phyloP scores from a whole-genome alignment of 83 land plant genomes.

The Picea abies region DNA sequence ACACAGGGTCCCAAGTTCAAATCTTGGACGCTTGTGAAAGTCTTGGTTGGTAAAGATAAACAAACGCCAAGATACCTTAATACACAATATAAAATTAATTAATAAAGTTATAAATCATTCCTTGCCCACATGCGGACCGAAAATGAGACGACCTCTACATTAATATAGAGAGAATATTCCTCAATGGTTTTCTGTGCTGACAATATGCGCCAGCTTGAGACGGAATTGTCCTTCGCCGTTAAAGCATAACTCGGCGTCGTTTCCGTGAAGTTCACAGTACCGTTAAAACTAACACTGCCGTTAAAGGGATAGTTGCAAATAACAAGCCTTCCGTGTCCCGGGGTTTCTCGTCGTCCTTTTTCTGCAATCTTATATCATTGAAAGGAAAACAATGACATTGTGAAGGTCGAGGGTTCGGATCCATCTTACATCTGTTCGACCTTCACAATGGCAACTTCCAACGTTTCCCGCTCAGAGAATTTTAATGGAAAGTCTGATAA shows the following conservation, averaged over 20 bases:
- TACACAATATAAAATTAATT: too few relatives aligned
- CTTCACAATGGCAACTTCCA: background rate
- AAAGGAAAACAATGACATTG: background rate
- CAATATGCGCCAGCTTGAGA: background rate
- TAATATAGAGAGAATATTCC: background rate
- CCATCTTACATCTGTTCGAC: conserved; percentile 1
- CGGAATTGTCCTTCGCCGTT: background rate
- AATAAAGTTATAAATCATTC: background rate
- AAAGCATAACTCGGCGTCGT: background rate
- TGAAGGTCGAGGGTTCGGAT: background rate
- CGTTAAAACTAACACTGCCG: background rate
- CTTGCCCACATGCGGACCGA: background rate
- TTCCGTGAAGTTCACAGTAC: background rate
- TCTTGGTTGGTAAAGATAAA: too few relatives aligned
- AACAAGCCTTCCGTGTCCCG: background rate
- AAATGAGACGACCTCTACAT: background rate
- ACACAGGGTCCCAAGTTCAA: too few relatives aligned
- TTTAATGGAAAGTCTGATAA: conserved; percentile 3
- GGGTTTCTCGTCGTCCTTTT: background rate
- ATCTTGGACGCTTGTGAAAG: too few relatives aligned
- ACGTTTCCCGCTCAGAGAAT: background rate
- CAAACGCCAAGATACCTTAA: too few relatives aligned
- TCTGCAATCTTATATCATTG: background rate
- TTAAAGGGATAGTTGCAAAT: too few relatives aligned
- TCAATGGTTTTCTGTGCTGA: background rate